Conservation (phyloP, 139 green algal species). For the Yamagishiella unicocca region DNA sequence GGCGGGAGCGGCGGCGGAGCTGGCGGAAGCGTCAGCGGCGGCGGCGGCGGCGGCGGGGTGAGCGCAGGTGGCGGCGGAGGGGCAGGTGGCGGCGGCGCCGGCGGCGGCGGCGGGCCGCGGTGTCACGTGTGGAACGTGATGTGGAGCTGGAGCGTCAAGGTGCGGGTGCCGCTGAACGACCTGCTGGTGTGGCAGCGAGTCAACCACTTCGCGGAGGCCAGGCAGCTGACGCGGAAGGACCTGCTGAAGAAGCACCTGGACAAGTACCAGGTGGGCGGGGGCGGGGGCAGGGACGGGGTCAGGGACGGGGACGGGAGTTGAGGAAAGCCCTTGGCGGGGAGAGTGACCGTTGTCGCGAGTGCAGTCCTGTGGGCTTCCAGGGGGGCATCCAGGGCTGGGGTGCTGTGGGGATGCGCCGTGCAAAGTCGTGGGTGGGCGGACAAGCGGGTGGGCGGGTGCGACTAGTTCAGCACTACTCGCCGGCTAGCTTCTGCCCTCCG, state of each 20-base stretch:
- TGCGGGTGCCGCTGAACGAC: slow-evolving; percentile 44
- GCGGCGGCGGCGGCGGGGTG: background rate
- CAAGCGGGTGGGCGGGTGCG: too few relatives aligned
- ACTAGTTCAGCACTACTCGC: too few relatives aligned
- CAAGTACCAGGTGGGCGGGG: slow-evolving; percentile 54
- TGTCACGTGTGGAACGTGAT: slow-evolving; percentile 63
- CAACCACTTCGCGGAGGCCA: slow-evolving; percentile 70
- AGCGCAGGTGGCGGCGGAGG: background rate
- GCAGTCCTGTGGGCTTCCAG: too few relatives aligned
- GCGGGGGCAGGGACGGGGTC: background rate
- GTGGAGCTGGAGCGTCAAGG: slow-evolving; percentile 62
- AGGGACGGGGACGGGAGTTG: too few relatives aligned
- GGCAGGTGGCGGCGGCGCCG: background rate
- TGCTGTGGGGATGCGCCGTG: too few relatives aligned
- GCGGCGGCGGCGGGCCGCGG: background rate
- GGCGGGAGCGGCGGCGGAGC: background rate
- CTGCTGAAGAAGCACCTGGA: slow-evolving; percentile 69
- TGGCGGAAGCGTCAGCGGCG: background rate
- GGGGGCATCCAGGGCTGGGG: too few relatives aligned
- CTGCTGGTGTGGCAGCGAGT: slow-evolving; percentile 70
- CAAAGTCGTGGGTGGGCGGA: too few relatives aligned
- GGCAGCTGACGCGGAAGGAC: slow-evolving; percentile 74
- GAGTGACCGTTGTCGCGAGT: too few relatives aligned
- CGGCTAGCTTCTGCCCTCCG: too few relatives aligned
- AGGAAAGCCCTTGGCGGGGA: too few relatives aligned